phyloP scores from a whole-genome alignment of 2,329 filamentous ascomycete genomes.

The Akanthomyces uredinophilus region DNA sequence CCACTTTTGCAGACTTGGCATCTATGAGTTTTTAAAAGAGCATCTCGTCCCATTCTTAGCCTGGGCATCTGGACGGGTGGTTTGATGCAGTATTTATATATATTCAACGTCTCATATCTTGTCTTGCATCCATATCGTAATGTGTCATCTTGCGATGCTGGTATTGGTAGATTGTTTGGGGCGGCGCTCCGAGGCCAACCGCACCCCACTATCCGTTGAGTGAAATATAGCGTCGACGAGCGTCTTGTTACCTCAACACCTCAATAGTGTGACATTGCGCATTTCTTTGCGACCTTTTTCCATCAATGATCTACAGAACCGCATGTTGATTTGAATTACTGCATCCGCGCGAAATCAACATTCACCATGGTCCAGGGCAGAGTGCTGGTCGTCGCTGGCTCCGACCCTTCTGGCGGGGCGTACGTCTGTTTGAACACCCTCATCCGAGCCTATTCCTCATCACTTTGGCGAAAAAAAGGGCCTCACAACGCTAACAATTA shows the following conservation, averaged over 20 bases:
- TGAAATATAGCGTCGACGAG: conserved; percentile 7
- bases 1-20: background rate
- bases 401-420: conserved; percentile 89
- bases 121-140: too few species aligned
- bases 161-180: background rate
- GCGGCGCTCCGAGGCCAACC: background rate
- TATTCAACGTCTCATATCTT: background rate
- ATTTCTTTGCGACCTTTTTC: background rate
- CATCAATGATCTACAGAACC: background rate
- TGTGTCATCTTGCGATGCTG: background rate
- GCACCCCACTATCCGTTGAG: conserved; percentile 8
- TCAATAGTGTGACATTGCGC: background rate
- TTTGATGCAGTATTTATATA: background rate
- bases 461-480: too few species aligned
- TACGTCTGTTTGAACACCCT: conserved; percentile 37
- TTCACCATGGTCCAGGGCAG: conserved; percentile 38
- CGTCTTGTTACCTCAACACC: background rate
- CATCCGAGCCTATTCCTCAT: too few species aligned
- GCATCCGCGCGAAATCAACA: background rate
- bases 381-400: conserved; percentile 80
- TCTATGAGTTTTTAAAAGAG: background rate
- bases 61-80: background rate
- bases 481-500: background rate
- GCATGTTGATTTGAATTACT: background rate
- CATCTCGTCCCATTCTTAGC: background rate